These are phyloP conservation scores for Trichoderma aggressivum DNA, from an alignment of 2,329 filamentous ascomycete genomes.

Conservation along the genomic window DNA sequence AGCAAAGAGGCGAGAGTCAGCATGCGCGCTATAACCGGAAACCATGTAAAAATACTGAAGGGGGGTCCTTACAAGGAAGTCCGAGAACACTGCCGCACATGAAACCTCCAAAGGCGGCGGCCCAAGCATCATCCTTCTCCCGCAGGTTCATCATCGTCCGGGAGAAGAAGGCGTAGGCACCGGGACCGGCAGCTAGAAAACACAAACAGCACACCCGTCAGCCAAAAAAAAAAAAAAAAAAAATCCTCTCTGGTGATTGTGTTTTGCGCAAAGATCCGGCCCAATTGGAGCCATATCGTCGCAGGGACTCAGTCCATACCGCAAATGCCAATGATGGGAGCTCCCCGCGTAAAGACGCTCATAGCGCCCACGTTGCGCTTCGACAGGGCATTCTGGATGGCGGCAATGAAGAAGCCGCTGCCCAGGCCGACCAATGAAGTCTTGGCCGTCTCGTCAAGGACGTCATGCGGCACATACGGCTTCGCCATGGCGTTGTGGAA, in stretches of 20 bases:
- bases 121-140: constrained; percentile 76
- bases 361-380: constrained; percentile 77
- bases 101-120: constrained; percentile 73
- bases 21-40: background rate
- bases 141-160: constrained; percentile 79
- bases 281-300: background rate
- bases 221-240: background rate
- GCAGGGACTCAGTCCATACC: constrained; percentile 27
- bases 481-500: constrained; percentile 32
- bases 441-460: constrained; percentile 63
- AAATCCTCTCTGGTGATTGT: background rate
- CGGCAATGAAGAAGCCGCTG: constrained; percentile 68
- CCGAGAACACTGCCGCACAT: constrained; percentile 70
- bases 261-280: too few relatives aligned
- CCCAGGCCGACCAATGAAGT: constrained; percentile 62
- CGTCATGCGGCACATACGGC: constrained; percentile 70
- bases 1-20: background rate
- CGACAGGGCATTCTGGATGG: constrained; percentile 81
- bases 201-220: background rate
- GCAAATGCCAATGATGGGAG: constrained; percentile 62
- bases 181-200: constrained; percentile 56
- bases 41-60: background rate
- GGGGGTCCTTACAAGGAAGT: constrained; percentile 58
- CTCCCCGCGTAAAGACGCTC: constrained; percentile 76
- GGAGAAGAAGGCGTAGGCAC: constrained; percentile 73